Evolutionary conservation across 805 yeast genomes (phyloP).

Genomic region (Saccharomycopsis capsularis): DNA sequence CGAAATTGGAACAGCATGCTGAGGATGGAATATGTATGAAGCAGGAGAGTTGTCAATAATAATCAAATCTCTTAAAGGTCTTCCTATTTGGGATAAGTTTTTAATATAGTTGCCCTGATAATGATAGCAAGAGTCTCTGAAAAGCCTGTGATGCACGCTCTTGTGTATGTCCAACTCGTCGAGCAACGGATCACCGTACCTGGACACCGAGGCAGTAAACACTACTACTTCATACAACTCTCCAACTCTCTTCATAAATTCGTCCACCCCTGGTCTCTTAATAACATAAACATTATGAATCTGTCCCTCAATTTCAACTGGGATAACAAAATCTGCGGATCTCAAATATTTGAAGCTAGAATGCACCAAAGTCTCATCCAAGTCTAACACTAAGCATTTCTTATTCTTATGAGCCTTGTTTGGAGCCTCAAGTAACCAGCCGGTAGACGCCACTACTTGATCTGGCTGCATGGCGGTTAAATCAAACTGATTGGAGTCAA

Average conservation of each 20-base stretch:
- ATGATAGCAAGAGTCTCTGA: constrained; percentile 89
- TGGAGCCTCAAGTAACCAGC: constrained; percentile 57
- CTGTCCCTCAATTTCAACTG: constrained; percentile 92
- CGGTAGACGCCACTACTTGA: constrained; percentile 60
- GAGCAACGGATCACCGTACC: constrained; percentile 92
- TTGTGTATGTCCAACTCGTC: constrained; percentile 77
- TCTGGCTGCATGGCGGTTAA: constrained; percentile 62
- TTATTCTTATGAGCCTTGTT: constrained; percentile 45
- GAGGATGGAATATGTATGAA: constrained; percentile 96
- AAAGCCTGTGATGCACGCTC: constrained; percentile 77
- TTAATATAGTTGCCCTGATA: constrained; percentile 94
- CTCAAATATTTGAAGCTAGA: constrained; percentile 87
- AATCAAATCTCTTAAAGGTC: constrained; percentile 79
- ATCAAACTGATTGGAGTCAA: constrained; percentile 35
- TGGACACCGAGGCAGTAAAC: constrained; percentile 91
- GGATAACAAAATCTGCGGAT: constrained; percentile 93
- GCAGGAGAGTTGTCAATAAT: constrained; percentile 98
- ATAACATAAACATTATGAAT: constrained; percentile 92
- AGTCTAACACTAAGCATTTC: constrained; percentile 84
- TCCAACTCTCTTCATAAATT: constrained; percentile 77
- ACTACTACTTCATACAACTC: constrained; percentile 89
- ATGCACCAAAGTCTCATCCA: constrained; percentile 94
- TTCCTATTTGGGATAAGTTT: constrained; percentile 87
- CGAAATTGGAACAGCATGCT: constrained; percentile 93
- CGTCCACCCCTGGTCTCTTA: constrained; percentile 97